phyloP scores from a whole-genome alignment of 441 rosid genomes.

The Populus hybrid region DNA sequence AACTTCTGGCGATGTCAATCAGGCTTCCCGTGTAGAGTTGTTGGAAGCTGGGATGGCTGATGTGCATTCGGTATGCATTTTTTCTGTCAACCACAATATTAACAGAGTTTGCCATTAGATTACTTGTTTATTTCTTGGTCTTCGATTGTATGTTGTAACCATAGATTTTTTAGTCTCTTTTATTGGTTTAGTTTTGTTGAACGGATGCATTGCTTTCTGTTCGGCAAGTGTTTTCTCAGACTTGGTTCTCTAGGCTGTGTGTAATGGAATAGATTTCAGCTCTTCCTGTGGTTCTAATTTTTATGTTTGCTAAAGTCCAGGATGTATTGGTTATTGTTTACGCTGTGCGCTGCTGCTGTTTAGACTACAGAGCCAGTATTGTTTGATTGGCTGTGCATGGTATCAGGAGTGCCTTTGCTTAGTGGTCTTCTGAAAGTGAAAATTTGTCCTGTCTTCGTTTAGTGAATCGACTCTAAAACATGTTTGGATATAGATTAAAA shows the following conservation, averaged over 20 bases:
- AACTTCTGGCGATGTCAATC: slow-evolving; percentile 42
- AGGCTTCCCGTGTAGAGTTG: slow-evolving; percentile 68
- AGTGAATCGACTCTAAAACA: background rate
- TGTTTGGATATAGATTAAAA: background rate
- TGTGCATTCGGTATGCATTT: slow-evolving; percentile 44
- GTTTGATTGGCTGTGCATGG: background rate
- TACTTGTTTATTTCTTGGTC: background rate
- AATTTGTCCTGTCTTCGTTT: background rate
- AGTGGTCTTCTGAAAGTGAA: background rate
- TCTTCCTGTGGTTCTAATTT: background rate
- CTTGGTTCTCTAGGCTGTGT: background rate
- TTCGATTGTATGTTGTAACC: background rate
- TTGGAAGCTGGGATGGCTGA: slow-evolving; percentile 89
- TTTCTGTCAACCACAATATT: background rate
- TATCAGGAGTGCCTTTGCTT: background rate
- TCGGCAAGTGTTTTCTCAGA: background rate
- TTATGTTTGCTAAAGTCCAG: background rate
- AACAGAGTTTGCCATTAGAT: background rate
- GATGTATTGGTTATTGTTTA: background rate
- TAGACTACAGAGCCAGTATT: background rate
- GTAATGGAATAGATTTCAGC: background rate
- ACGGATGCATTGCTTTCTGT: background rate
- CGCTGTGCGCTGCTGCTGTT: background rate
- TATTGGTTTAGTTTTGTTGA: background rate
- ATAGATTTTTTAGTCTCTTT: background rate